Percentiles rank a stretch among this genome's conserved stretches.
These are phyloP conservation scores for Borovskyia barvae DNA, from an alignment of 208 protist genomes.

Conservation along the genomic window DNA sequence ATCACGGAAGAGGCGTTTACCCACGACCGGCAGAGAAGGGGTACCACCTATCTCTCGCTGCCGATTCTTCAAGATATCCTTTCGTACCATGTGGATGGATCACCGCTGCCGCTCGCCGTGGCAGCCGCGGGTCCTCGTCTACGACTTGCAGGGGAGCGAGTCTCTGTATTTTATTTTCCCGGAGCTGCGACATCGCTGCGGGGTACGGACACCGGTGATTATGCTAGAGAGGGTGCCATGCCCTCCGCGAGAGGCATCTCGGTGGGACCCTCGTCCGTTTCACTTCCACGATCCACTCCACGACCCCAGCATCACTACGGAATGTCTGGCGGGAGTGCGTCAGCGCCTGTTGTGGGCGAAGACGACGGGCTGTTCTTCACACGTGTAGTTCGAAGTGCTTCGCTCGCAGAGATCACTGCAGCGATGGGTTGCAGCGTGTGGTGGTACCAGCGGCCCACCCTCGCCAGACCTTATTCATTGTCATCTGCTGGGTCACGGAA, in stretches of 20 bases:
- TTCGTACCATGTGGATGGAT: background rate
- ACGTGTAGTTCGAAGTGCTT: conserved; percentile 1
- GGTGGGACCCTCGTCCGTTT: too few relatives aligned
- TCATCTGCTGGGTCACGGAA: too few relatives aligned
- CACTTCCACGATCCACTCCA: too few relatives aligned
- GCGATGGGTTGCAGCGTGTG: conserved; percentile 5
- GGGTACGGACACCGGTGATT: too few relatives aligned
- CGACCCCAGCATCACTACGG: too few relatives aligned
- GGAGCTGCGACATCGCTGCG: conserved; percentile 9
- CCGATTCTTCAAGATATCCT: conserved; percentile 1
- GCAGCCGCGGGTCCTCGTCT: conserved; percentile 11
- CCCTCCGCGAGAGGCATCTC: background rate
- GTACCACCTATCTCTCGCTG: background rate
- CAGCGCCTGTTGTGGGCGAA: too few relatives aligned
- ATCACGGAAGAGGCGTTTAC: too few relatives aligned
- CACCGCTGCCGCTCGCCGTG: conserved; percentile 14
- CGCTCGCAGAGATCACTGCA: background rate
- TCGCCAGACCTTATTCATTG: too few relatives aligned
- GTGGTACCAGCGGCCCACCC: conserved; percentile 10
- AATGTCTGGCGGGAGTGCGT: too few relatives aligned
- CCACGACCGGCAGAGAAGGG: background rate
- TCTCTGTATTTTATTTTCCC: conserved; percentile 13
- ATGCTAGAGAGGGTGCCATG: background rate
- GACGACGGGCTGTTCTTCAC: too few relatives aligned
- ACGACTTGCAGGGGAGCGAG: conserved; percentile 4